Percentiles rank a stretch among this genome's conserved stretches.
phyloP scores from a whole-genome alignment of 345 rosid genomes.

The Clausena lansium region DNA sequence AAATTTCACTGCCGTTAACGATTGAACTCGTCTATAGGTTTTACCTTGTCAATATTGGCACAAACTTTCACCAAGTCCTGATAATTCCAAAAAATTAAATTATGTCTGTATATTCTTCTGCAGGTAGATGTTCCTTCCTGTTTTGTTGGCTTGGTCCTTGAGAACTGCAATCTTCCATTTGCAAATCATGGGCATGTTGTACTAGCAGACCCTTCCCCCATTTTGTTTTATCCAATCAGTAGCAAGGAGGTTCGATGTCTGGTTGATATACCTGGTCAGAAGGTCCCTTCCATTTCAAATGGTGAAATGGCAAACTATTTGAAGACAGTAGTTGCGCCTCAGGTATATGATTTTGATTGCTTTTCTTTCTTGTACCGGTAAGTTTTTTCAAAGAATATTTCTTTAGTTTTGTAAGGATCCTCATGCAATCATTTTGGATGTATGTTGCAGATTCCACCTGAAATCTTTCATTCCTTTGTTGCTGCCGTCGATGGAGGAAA shows the following conservation, averaged over 20 bases:
- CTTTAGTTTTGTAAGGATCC: not conserved
- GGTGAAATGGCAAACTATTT: slow-evolving; percentile 57
- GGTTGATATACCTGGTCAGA: slow-evolving; percentile 57
- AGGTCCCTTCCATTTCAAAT: slow-evolving; percentile 51
- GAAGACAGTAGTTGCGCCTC: slow-evolving; percentile 51
- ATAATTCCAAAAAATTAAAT: not conserved
- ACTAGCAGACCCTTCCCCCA: slow-evolving; percentile 57
- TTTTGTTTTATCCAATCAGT: slow-evolving; percentile 55
- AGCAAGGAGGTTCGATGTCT: slow-evolving; percentile 56
- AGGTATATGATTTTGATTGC: slow-evolving; percentile 26
- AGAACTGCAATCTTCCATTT: slow-evolving; percentile 62
- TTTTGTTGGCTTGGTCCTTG: slow-evolving; percentile 57
- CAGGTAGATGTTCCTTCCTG: slow-evolving; percentile 69
- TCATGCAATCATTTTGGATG: not conserved
- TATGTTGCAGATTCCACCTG: slow-evolving; percentile 38
- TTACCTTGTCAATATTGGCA: not conserved
- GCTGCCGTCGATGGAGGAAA: slow-evolving; percentile 46
- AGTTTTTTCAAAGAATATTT: not conserved
- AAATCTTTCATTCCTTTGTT: slow-evolving; percentile 37
- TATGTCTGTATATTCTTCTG: not conserved
- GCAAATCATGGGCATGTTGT: slow-evolving; percentile 56
- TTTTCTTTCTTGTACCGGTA: not conserved
- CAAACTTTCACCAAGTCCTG: not conserved
- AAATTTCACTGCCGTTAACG: not conserved
- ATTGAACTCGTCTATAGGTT: not conserved